Percentiles rank a stretch among this genome's conserved stretches.
Conservation (phyloP, 352 stramenopile species). For the Pythium monospermum region DNA sequence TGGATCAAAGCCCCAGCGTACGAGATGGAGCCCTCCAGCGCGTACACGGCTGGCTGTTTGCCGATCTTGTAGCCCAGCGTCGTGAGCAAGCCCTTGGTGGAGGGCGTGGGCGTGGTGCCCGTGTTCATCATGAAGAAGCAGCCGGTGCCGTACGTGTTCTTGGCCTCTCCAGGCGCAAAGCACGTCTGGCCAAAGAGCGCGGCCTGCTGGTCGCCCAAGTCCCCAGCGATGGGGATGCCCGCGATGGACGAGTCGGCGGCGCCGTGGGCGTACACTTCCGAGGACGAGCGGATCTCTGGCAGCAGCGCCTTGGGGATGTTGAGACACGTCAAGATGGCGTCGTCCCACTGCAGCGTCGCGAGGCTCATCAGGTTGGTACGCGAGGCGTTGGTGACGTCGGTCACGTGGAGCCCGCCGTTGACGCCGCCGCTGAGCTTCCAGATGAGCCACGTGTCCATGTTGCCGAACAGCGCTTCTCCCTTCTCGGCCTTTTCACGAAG, state of each 20-base stretch:
- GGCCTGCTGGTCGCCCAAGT: conserved; percentile 96
- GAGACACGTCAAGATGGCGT: conserved; percentile 76
- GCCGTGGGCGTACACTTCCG: conserved; percentile 77
- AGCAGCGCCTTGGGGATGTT: conserved; percentile 87
- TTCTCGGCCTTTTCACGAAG: conserved; percentile 84
- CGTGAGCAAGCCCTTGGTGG: conserved; percentile 93
- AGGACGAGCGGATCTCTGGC: conserved; percentile 91
- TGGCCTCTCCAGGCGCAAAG: conserved; percentile 93
- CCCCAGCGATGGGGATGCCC: conserved; percentile 88
- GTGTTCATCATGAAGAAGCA: conserved; percentile 99
- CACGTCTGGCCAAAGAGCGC: conserved; percentile 97
- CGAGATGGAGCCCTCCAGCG: conserved; percentile 95
- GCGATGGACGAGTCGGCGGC: conserved; percentile 58
- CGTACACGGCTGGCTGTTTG: conserved; percentile 89
- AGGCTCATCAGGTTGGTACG: conserved; percentile 95
- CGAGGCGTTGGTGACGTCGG: conserved; percentile 98
- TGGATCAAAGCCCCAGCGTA: conserved; percentile 96
- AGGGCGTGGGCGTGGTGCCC: conserved; percentile 80
- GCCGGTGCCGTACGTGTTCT: conserved; percentile 99
- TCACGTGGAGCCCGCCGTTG: conserved; percentile 79
- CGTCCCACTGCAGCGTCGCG: conserved; percentile 89
- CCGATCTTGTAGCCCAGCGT: conserved; percentile 88
- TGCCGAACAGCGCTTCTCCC: conserved; percentile 93
- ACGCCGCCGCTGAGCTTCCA: conserved; percentile 90
- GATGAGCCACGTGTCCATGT: conserved; percentile 97